These are phyloP conservation scores for Arabis hirsuta DNA, from an alignment of 345 rosid genomes.

Conservation along the genomic window DNA sequence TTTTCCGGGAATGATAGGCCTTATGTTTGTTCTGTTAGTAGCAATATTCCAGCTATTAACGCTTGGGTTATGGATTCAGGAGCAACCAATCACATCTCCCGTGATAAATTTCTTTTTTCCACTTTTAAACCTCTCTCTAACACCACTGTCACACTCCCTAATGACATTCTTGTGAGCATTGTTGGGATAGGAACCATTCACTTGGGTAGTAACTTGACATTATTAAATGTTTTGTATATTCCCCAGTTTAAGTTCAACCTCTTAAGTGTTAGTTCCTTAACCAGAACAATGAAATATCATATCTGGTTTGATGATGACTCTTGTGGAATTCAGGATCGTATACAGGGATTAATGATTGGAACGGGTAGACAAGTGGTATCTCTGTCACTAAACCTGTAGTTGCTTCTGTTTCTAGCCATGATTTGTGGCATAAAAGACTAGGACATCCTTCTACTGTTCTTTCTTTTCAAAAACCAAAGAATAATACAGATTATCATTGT, in stretches of 20 bases:
- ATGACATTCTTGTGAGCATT: neutral
- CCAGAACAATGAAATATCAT: neutral
- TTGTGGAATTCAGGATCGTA: neutral
- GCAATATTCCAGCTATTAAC: too few species aligned
- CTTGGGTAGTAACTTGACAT: neutral
- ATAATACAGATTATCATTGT: too few species aligned
- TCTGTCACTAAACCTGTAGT: too few species aligned
- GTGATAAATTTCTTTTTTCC: too few species aligned
- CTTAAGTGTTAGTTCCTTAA: neutral
- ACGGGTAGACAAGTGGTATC: neutral
- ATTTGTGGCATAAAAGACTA: too few species aligned
- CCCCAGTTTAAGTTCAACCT: neutral
- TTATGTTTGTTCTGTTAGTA: too few species aligned
- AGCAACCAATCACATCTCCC: too few species aligned
- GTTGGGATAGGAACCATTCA: neutral
- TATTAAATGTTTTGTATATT: neutral
- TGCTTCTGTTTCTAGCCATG: too few species aligned
- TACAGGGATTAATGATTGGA: neutral
- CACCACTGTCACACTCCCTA: neutral
- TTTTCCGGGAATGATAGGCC: too few species aligned
- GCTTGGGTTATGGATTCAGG: too few species aligned
- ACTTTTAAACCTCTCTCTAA: neutral
- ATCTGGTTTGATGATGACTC: neutral
- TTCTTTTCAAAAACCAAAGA: too few species aligned
- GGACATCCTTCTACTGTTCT: too few species aligned